Base-by-base conservation (phyloP, 495 filamentous ascomycete genomes). In the Neurospora sp. region DNA sequence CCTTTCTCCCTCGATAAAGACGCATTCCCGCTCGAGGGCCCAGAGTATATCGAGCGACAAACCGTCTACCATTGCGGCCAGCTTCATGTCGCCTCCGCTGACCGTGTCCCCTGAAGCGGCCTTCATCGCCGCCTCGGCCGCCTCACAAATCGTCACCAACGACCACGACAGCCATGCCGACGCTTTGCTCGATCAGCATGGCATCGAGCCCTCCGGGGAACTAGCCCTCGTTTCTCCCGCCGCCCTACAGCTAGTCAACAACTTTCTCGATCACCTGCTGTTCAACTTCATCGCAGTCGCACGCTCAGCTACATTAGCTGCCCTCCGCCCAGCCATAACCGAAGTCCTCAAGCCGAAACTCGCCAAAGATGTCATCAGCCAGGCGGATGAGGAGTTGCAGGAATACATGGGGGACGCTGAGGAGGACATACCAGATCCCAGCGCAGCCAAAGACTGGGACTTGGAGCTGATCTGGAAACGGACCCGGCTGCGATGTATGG, bases 401-500 rank as follows among this genome's bases (percentile, higher is more conserved):
- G 95, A 96, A 78, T 96, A 97, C 69, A 86, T 97, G 69, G 93
- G 92, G 9, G 89, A 86, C 10, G 92, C 95, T 72, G 89, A 92
- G 38, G 92, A 93, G 54, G 90, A 93, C 69, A 71, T 87, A 27
- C 76, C 85, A 8, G 86, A 82, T 4, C 82, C 86, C 6, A 84
- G 86, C 31, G 84, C 85, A 0, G 82, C 80, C 70, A 84, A 84
- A 2, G 89, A 91, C 72, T 97, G 94, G 88, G 93, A 98, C 79
- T 83, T 97, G 16, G 90, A 97, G 78, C 84, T 91, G 69, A 90
- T 94, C 16, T 99, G 94, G 94, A 97, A 94, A 81, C 87, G 94
- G 70, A 94, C 93, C 2, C 90, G 96, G 70, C 83, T 99, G 72
- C 89, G 96, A 71, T 96, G 94, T 78, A 98, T 99, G 96, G 95